phyloP scores from a whole-genome alignment of 768 basidiomycete species.

The Tulasnella calospora region DNA sequence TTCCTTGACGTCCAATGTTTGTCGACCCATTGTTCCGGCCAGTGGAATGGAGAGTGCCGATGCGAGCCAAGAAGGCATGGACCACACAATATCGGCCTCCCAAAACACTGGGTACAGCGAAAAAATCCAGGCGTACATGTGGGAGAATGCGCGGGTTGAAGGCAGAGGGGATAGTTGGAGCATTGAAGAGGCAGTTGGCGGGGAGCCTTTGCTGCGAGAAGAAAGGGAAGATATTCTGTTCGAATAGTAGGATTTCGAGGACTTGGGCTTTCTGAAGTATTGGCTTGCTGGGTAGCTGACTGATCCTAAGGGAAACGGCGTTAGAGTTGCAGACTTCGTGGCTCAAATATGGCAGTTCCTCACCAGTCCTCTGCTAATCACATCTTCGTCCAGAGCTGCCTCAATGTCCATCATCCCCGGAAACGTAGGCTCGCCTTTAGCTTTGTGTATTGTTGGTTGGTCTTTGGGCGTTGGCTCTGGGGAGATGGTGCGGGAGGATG shows the following conservation, averaged over 20 bases:
- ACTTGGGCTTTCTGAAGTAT: no score
- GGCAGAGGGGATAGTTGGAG: neutral
- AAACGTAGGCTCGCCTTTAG: no score
- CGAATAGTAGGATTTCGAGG: no score
- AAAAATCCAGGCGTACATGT: neutral
- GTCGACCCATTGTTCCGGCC: neutral
- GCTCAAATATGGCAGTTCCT: no score
- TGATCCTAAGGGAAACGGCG: no score
- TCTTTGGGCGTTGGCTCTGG: neutral
- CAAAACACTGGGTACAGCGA: neutral
- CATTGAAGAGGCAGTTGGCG: neutral
- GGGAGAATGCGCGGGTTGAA: no score
- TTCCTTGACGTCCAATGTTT: neutral
- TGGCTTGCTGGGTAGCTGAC: no score
- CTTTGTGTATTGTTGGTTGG: no score
- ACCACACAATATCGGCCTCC: neutral
- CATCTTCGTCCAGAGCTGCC: neutral
- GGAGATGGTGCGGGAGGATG: neutral
- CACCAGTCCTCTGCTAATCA: neutral
- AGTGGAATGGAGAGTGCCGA: neutral
- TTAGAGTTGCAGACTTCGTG: no score
- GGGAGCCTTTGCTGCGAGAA: neutral
- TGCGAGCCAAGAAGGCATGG: neutral
- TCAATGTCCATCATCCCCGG: neutral
- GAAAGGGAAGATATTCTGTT: neutral